These are phyloP conservation scores for Alloteropsis semialata DNA, from an alignment of 176 grass and related monocot genomes.

Conservation along the genomic window DNA sequence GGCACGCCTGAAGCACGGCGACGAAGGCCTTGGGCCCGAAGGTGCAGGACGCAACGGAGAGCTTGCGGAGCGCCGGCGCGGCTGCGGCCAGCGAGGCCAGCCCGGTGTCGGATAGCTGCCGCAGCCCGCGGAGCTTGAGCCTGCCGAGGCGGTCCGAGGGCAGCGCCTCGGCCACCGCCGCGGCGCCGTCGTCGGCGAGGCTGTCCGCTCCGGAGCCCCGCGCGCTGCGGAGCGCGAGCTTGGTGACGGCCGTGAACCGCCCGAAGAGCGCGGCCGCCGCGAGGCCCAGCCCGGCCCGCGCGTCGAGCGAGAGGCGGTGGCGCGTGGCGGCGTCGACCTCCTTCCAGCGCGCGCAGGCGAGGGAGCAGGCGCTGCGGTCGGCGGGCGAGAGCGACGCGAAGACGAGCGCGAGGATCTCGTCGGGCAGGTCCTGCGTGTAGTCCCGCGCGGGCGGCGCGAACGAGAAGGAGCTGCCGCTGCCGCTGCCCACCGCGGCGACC, in stretches of 20 bases:
- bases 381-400: constrained; percentile 55
- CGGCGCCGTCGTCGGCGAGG: constrained; percentile 64
- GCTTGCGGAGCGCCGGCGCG: constrained; percentile 58
- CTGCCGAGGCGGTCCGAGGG: constrained; percentile 53
- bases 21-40: constrained; percentile 84
- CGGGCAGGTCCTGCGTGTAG: constrained; percentile 82
- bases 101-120: constrained; percentile 66
- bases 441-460: constrained; percentile 33
- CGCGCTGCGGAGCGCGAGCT: constrained; percentile 60
- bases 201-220: constrained; percentile 59
- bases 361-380: constrained; percentile 76
- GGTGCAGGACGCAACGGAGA: constrained; percentile 80
- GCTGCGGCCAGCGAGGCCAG: constrained; percentile 49
- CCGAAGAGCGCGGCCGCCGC: constrained; percentile 34
- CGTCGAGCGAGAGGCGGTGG: constrained; percentile 62
- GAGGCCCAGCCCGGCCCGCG: constrained; percentile 38
- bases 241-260: constrained; percentile 68
- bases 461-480: background rate
- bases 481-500: background rate
- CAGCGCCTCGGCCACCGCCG: constrained; percentile 24
- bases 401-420: constrained; percentile 75
- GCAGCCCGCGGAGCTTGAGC: constrained; percentile 79
- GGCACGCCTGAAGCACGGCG: constrained; percentile 55
- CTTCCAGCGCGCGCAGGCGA: constrained; percentile 67
- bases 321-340: constrained; percentile 61